Conservation (phyloP, 1,139 yeast genomes). For the Candida frijolesensis region DNA sequence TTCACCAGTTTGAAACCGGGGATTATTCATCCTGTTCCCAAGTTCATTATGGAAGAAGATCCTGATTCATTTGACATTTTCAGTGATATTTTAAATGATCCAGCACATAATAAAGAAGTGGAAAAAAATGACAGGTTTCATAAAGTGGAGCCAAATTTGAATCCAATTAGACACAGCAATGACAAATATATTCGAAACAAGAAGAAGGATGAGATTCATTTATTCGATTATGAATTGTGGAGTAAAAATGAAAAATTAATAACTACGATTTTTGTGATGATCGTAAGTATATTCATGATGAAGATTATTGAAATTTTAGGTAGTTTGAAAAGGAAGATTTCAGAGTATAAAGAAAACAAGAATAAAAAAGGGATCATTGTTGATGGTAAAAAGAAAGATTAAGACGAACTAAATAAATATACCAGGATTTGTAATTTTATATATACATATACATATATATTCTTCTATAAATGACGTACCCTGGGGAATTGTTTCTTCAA, state of each 20-base stretch:
- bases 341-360: constrained; percentile 4
- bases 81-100: constrained; percentile 48
- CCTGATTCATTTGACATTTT: constrained; percentile 46
- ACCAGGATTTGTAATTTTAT: neutral
- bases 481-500: constrained; percentile 6
- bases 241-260: constrained; percentile 41
- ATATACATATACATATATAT: neutral
- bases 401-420: neutral
- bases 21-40: constrained; percentile 36
- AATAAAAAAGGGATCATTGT: constrained; percentile 9
- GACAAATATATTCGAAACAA: constrained; percentile 34
- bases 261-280: constrained; percentile 37
- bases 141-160: constrained; percentile 38
- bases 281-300: constrained; percentile 17
- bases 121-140: constrained; percentile 55
- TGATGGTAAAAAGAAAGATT: constrained; percentile 8
- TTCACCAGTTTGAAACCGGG: constrained; percentile 37
- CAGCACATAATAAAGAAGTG: constrained; percentile 47
- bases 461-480: constrained; percentile 7
- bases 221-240: constrained; percentile 44
- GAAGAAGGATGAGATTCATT: constrained; percentile 37
- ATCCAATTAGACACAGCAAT: constrained; percentile 34
- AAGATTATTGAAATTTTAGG: constrained; percentile 13
- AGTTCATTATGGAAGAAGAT: constrained; percentile 23
- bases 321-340: constrained; percentile 10